Evolutionary conservation across 768 basidiomycete species (phyloP).

Genomic region (Tubosaeta sp.): DNA sequence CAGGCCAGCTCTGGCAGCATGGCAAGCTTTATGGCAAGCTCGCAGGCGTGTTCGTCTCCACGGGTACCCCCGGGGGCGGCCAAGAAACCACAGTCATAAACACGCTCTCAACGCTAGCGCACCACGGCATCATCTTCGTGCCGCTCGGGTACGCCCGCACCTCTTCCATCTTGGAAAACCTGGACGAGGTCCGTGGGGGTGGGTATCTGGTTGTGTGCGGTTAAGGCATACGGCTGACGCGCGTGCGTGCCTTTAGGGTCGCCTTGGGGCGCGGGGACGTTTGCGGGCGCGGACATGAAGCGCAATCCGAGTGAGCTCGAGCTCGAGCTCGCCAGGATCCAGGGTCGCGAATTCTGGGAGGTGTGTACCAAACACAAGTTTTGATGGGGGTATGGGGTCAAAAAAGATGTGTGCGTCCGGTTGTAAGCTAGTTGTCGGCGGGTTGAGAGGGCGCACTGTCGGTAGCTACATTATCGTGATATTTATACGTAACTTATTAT

Average conservation of each 20-base stretch:
- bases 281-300: conserved; percentile 41
- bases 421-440: neutral
- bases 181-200: conserved; percentile 57
- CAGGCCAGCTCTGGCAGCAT: conserved; percentile 58
- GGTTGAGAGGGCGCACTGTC: neutral
- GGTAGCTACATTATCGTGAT: neutral
- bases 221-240: neutral
- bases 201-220: conserved; percentile 13
- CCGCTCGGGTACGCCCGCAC: conserved; percentile 65
- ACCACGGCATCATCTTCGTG: conserved; percentile 71
- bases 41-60: conserved; percentile 70
- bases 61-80: conserved; percentile 74
- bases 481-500: neutral
- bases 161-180: conserved; percentile 38
- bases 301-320: conserved; percentile 50
- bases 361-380: conserved; percentile 38
- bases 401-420: neutral
- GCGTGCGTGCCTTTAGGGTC: conserved; percentile 42
- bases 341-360: conserved; percentile 52
- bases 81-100: conserved; percentile 59
- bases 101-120: conserved; percentile 54
- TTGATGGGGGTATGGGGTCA: neutral
- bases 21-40: conserved; percentile 71
- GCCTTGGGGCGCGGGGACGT: conserved; percentile 74
- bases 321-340: conserved; percentile 45